Evolutionary conservation across 768 basidiomycete species (phyloP).

Genomic region (Serendipita sp.): DNA sequence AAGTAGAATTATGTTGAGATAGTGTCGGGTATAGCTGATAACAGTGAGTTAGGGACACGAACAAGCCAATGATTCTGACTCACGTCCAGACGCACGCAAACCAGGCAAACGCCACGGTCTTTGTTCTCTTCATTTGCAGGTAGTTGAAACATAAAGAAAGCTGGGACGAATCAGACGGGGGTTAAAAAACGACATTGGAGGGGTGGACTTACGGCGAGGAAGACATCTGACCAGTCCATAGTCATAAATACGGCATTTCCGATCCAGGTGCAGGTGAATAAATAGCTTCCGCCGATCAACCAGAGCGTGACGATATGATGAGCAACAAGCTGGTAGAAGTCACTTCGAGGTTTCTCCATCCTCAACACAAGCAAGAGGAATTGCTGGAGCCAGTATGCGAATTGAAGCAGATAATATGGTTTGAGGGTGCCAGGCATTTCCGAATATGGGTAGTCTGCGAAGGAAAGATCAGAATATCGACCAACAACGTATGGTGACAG

Average conservation of each 20-base stretch:
- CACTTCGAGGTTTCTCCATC: slow-evolving; percentile 90
- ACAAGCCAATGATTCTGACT: slow-evolving; percentile 19
- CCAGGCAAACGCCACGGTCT: slow-evolving; percentile 41
- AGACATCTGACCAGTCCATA: slow-evolving; percentile 91
- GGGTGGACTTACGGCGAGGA: slow-evolving; percentile 50
- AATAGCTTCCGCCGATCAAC: slow-evolving; percentile 86
- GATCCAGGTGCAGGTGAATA: slow-evolving; percentile 65
- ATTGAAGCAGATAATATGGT: slow-evolving; percentile 84
- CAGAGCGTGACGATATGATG: slow-evolving; percentile 93
- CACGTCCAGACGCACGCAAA: slow-evolving; percentile 74
- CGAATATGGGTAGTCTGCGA: slow-evolving; percentile 84
- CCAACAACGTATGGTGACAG: not conserved
- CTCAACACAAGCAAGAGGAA: slow-evolving; percentile 66
- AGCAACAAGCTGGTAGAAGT: slow-evolving; percentile 72
- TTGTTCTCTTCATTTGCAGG: slow-evolving; percentile 47
- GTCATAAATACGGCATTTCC: slow-evolving; percentile 88
- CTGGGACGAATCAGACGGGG: slow-evolving; percentile 22
- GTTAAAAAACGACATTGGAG: too few species aligned
- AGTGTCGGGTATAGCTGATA: slow-evolving; percentile 82
- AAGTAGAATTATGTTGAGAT: slow-evolving; percentile 70
- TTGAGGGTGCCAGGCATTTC: slow-evolving; percentile 75
- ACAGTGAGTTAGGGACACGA: not conserved
- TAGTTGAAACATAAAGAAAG: slow-evolving; percentile 82
- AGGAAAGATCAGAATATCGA: not conserved
- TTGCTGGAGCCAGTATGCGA: slow-evolving; percentile 90